Conservation (phyloP, 2,329 filamentous ascomycete species). For the Aureobasidium mangrovei region DNA sequence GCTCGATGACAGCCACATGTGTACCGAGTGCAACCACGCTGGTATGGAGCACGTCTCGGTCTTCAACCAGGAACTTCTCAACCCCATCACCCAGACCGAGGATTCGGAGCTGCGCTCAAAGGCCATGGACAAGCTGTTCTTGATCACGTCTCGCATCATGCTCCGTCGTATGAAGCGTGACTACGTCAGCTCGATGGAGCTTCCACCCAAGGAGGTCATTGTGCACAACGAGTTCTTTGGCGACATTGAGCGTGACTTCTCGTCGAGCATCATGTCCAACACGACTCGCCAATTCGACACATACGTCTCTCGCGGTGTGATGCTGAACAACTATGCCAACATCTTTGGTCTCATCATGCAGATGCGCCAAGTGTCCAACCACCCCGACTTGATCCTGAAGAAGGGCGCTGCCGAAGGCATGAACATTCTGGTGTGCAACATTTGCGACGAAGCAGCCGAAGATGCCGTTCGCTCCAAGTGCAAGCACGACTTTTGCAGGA, state of each 20-base stretch:
- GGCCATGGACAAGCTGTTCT: slow-evolving; percentile 72
- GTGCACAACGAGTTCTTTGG: slow-evolving; percentile 95
- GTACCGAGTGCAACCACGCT: slow-evolving; percentile 58
- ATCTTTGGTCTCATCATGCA: slow-evolving; percentile 99
- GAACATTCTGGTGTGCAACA: slow-evolving; percentile 83
- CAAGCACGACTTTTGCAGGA: slow-evolving; percentile 84
- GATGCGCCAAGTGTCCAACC: slow-evolving; percentile 96
- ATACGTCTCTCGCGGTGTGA: slow-evolving; percentile 86
- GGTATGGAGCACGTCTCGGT: slow-evolving; percentile 65
- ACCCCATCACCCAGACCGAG: slow-evolving; percentile 52
- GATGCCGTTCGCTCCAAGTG: slow-evolving; percentile 88
- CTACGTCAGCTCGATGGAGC: slow-evolving; percentile 87
- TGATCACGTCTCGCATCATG: slow-evolving; percentile 92
- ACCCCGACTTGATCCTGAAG: slow-evolving; percentile 87
- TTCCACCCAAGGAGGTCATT: slow-evolving; percentile 87
- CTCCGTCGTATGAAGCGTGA: slow-evolving; percentile 89
- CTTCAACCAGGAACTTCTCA: slow-evolving; percentile 91
- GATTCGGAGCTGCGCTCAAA: slow-evolving; percentile 48
- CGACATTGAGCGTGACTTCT: slow-evolving; percentile 92
- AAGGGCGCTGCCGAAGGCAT: slow-evolving; percentile 79
- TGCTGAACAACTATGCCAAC: slow-evolving; percentile 95
- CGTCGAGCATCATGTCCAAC: slow-evolving; percentile 89
- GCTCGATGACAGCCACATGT: slow-evolving; percentile 62
- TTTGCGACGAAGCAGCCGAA: slow-evolving; percentile 93
- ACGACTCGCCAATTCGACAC: slow-evolving; percentile 85